These are phyloP conservation scores for Russula ochroleuca DNA, from an alignment of 768 basidiomycete genomes.

Conservation along the genomic window DNA sequence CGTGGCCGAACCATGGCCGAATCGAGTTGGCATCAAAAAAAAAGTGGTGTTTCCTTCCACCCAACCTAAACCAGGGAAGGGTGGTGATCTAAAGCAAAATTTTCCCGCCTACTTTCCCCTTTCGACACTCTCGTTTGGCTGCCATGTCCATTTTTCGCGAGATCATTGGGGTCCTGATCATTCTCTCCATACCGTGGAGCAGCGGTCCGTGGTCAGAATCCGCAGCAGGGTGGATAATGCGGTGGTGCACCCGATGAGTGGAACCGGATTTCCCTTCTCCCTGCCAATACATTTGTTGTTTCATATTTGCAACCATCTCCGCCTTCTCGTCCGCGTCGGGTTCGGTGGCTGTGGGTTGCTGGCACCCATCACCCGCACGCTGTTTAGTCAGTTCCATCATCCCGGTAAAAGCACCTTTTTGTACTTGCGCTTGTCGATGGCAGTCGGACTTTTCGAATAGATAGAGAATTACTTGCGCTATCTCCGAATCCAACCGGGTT, in stretches of 20 bases:
- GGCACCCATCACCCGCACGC: background rate
- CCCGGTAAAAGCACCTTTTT: background rate
- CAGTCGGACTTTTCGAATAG: conserved; percentile 12
- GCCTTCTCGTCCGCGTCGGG: conserved; percentile 2
- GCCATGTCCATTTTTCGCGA: conserved; percentile 4
- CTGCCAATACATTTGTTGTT: background rate
- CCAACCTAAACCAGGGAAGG: background rate
- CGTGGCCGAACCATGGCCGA: background rate
- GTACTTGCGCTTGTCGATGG: background rate
- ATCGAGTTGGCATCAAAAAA: conserved; percentile 16
- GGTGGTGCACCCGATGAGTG: background rate
- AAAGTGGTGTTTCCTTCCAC: conserved; percentile 1
- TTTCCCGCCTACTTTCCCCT: conserved; percentile 21
- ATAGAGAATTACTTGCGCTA: conserved; percentile 2
- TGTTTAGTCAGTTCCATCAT: conserved; percentile 1
- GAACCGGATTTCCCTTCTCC: conserved; percentile 1
- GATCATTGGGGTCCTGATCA: conserved; percentile 2
- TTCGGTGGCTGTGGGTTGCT: background rate
- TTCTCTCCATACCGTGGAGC: background rate
- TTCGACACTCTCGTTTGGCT: conserved; percentile 12
- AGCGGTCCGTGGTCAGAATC: conserved; percentile 4
- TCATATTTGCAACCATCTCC: conserved; percentile 7
- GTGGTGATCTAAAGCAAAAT: conserved; percentile 17
- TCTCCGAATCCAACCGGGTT: conserved; percentile 23
- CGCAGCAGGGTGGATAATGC: conserved; percentile 5